Base-by-base conservation (phyloP, 805 yeast species). In the Hanseniaspora taiwanica region DNA sequence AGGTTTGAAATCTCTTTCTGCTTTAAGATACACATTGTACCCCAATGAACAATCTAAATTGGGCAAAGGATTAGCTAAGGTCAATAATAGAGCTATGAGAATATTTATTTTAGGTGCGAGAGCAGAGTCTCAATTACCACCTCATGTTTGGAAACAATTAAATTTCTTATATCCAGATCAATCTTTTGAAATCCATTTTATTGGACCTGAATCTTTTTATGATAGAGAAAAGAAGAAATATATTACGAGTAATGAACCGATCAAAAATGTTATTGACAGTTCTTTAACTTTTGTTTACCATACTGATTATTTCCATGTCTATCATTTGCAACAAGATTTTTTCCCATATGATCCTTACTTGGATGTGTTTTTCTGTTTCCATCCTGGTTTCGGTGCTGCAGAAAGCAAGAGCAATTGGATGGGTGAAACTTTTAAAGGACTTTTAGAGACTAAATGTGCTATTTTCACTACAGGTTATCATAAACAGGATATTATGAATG, bases 281-380 rank as follows among this genome's bases (percentile, higher is more conserved):
- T 76, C 78, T 39, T 59, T 91, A 51, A 68, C 81, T 21, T 69
- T 87, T 49, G 73, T 80, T 43, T 80, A 81, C 63, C 94, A 87
- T 61, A 85, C 97, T 1, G 81, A 83, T 52, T 87, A 80, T 60
- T 91, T 91, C 76, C 85, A 86, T 55, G 89, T 81, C 31, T 69
- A 81, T 45, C 94, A 91, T 62, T 86, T 86, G 52, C 78, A 84
- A 37, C 91, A 87, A 52, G 96, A 89, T 62, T 83, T 91, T 59
- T 84, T 85, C 77, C 98, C 98, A 4, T 91, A 87, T 59, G 98
- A 91, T 59, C 98, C 99, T 35, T 91, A 89, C 60, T 71, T 84
- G 56, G 98, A 91, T 58, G 75, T 76, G 21, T 91, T 91, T 62
- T 86, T 85, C 72, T 69, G 83, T 40, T 91, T 89, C 81, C 97